phyloP scores from a whole-genome alignment of 495 filamentous ascomycete genomes.

The Podospora pseudocomata region DNA sequence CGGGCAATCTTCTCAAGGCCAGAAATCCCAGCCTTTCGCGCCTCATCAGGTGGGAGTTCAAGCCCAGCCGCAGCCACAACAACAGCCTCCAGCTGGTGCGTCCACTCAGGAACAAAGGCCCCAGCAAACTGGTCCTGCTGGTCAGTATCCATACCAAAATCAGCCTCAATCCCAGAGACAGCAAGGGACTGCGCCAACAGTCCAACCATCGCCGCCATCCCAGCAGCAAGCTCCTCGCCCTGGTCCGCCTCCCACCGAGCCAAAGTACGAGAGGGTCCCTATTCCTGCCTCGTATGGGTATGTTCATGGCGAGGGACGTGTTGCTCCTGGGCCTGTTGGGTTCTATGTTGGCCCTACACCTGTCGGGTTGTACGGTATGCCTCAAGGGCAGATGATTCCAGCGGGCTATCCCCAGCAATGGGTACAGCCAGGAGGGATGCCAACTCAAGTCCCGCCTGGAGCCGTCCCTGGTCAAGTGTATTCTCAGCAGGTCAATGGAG shows the following conservation, averaged over 20 bases:
- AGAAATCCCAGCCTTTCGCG: background rate
- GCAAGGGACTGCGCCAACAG: background rate
- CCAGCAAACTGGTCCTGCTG: slow-evolving; percentile 7
- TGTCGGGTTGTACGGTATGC: background rate
- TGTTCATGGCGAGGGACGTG: slow-evolving; percentile 43
- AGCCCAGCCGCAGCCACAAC: slow-evolving; percentile 7
- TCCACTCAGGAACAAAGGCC: background rate
- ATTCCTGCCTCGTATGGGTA: slow-evolving; percentile 46
- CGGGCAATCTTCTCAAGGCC: background rate
- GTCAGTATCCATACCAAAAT: background rate
- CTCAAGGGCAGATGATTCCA: background rate
- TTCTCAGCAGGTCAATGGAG: background rate
- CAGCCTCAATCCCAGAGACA: slow-evolving; percentile 13
- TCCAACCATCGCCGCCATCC: slow-evolving; percentile 10
- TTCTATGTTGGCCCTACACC: slow-evolving; percentile 33
- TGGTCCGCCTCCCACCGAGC: slow-evolving; percentile 26
- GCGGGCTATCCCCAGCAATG: slow-evolving; percentile 21
- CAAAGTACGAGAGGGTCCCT: slow-evolving; percentile 43
- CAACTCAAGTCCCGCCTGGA: slow-evolving; percentile 3
- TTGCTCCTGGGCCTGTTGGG: slow-evolving; percentile 35
- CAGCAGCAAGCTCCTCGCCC: slow-evolving; percentile 12
- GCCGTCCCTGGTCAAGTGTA: slow-evolving; percentile 10
- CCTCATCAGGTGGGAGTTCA: background rate
- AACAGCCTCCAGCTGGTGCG: slow-evolving; percentile 10
- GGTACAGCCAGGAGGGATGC: slow-evolving; percentile 9